Percentiles rank a stretch among this genome's conserved stretches.
These are phyloP conservation scores for Candida sphagnicola DNA, from an alignment of 805 yeast genomes.

Conservation along the genomic window DNA sequence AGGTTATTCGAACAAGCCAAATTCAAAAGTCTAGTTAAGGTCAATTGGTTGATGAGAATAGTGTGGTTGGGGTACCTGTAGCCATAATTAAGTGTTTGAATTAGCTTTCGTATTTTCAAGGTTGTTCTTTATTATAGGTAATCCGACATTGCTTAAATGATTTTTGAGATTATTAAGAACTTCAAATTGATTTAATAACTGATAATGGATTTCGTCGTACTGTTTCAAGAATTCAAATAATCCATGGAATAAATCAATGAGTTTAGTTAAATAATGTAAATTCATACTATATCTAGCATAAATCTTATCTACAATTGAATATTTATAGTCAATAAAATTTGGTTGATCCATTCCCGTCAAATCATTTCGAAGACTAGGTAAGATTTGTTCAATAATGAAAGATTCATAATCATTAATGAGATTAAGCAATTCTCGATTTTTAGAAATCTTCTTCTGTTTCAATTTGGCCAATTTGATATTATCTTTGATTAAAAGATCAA, in stretches of 20 bases:
- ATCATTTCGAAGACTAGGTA: constrained; percentile 27
- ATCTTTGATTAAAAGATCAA: constrained; percentile 24
- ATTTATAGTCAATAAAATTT: constrained; percentile 7
- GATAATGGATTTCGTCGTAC: constrained; percentile 3
- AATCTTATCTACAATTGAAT: constrained; percentile 4
- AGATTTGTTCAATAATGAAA: constrained; percentile 20
- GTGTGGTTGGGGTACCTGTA: too few species aligned
- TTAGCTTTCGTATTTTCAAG: not conserved
- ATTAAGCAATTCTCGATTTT: constrained; percentile 19
- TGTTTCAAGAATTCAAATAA: constrained; percentile 2
- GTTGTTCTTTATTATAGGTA: not conserved
- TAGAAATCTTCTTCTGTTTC: constrained; percentile 13
- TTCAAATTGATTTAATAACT: constrained; percentile 6
- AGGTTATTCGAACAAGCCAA: too few species aligned
- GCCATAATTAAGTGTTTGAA: not conserved
- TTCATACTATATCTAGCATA: constrained; percentile 8
- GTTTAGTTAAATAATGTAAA: constrained; percentile 5
- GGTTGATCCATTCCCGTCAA: not conserved
- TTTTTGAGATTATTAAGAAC: constrained; percentile 1
- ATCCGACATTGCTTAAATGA: not conserved
- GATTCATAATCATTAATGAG: constrained; percentile 26
- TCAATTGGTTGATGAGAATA: too few species aligned
- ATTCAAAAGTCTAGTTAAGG: too few species aligned
- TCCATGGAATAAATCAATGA: constrained; percentile 4
- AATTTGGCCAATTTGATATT: constrained; percentile 21